These are phyloP conservation scores for Centella asiatica DNA, from an alignment of 129 eudicot genomes.

Conservation along the genomic window DNA sequence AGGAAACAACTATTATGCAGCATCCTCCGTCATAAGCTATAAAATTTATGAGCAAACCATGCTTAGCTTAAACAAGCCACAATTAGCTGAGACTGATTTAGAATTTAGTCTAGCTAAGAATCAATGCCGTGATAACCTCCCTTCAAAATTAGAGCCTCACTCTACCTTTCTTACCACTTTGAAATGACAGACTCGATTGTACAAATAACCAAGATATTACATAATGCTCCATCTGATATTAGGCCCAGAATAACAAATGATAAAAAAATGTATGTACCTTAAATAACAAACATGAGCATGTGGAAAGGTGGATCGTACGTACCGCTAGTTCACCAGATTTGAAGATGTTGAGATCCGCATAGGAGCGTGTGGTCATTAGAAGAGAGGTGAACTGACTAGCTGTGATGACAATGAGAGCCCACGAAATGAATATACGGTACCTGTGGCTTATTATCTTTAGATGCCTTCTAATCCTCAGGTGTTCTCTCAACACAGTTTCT, in stretches of 20 bases:
- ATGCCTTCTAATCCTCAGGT: conserved; percentile 78
- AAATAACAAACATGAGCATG: no score
- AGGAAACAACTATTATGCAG: not conserved
- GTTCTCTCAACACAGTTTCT: conserved; percentile 60
- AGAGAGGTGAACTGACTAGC: conserved; percentile 60
- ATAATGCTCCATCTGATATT: no score
- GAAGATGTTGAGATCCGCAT: conserved; percentile 43
- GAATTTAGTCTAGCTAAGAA: no score
- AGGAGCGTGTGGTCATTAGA: conserved; percentile 50
- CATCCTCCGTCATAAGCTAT: not conserved
- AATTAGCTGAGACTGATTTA: no score
- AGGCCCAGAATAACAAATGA: no score
- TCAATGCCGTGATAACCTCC: no score
- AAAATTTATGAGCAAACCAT: not conserved
- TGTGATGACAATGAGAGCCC: conserved; percentile 55
- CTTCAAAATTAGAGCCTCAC: no score
- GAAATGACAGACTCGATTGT: no score
- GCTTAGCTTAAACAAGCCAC: no score
- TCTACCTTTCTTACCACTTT: no score
- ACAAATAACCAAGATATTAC: no score
- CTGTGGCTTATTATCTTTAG: conserved; percentile 73
- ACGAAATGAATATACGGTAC: conserved; percentile 55
- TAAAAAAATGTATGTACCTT: no score
- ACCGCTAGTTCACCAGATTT: conserved; percentile 85
- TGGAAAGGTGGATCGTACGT: conserved; percentile 26